These are phyloP conservation scores for Colletotrichum cordylinicola DNA, from an alignment of 2,329 filamentous ascomycete genomes.

Conservation along the genomic window DNA sequence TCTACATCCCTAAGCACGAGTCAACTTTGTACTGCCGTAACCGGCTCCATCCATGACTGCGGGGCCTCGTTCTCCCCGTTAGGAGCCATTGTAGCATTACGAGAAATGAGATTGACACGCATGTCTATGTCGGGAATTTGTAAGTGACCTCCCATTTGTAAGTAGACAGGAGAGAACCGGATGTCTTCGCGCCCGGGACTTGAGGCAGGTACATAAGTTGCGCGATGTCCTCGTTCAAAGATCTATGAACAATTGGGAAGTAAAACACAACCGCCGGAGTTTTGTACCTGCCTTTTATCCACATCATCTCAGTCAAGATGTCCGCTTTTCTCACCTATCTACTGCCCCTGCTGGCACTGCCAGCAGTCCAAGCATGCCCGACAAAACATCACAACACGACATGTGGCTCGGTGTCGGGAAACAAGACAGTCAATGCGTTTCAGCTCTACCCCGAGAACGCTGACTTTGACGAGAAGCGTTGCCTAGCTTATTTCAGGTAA, in stretches of 20 bases:
- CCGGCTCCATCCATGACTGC: background rate
- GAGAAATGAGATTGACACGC: background rate
- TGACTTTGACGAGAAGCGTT: constrained; percentile 24
- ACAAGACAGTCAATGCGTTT: constrained; percentile 3
- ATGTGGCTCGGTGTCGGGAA: background rate
- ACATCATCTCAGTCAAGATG: background rate
- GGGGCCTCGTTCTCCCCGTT: background rate
- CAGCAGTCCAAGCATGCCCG: background rate
- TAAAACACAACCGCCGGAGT: fast-evolving
- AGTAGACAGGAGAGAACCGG: background rate
- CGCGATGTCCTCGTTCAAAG: fast-evolving
- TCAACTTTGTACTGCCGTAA: background rate
- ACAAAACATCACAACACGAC: background rate
- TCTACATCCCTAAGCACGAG: background rate
- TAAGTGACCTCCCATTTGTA: background rate
- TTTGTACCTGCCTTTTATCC: fast-evolving
- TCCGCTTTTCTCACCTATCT: background rate
- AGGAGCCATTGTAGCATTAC: background rate
- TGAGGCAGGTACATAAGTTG: background rate
- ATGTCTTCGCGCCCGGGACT: background rate
- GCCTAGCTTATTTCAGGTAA: constrained; percentile 26
- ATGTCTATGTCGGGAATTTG: background rate
- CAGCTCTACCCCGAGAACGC: constrained; percentile 28
- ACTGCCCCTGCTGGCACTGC: constrained; percentile 7
- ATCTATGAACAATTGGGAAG: background rate